Evolutionary conservation across 257 asterid genomes (phyloP).

Genomic region (Solanum rostratum): DNA sequence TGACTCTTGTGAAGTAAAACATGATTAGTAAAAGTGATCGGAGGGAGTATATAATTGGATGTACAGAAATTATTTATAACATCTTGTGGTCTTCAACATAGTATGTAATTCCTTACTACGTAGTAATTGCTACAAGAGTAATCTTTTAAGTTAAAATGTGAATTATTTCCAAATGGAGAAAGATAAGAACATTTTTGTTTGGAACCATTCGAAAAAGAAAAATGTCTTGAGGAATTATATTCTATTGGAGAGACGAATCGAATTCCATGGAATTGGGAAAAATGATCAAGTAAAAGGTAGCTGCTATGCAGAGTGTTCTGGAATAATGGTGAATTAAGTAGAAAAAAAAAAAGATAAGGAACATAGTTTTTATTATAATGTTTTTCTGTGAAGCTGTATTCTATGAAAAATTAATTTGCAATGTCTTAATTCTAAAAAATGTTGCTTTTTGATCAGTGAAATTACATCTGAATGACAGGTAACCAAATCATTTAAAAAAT

Average conservation of each 20-base stretch:
- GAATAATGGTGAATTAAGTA: neutral
- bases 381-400: neutral
- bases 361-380: neutral
- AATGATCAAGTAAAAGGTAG: neutral
- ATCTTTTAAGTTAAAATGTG: neutral
- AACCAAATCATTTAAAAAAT: neutral
- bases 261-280: neutral
- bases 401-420: neutral
- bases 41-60: neutral
- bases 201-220: neutral
- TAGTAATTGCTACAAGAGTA: neutral
- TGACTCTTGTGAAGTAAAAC: no score
- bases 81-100: neutral
- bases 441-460: neutral
- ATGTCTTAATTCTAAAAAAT: neutral
- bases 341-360: neutral
- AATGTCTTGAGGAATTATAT: neutral
- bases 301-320: neutral
- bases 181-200: neutral
- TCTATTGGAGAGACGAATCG: neutral
- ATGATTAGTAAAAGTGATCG: neutral
- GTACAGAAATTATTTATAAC: neutral
- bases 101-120: neutral
- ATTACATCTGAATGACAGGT: neutral
- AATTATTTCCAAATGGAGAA: neutral